Base-by-base conservation (phyloP, 1,284 basidiomycete species). In the Pascua guehoae region DNA sequence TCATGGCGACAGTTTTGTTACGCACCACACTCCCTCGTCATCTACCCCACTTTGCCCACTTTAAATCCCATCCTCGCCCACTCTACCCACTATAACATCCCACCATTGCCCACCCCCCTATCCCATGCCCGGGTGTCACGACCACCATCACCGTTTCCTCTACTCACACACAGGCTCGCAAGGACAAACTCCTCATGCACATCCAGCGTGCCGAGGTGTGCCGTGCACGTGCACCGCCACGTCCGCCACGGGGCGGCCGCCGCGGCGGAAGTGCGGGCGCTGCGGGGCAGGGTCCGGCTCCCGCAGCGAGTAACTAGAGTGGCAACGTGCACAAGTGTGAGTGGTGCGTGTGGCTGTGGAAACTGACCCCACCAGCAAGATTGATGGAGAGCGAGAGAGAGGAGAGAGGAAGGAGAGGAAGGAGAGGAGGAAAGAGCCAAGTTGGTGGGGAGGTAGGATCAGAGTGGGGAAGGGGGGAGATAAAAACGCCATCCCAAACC, bases 121-220 rank as follows among this genome's bases (percentile, higher is more conserved):
- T 2, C 37, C 47, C 38, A 10, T 12, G 8, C 46, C 12, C 17
- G 2, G 24, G 8, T 48, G n/a, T 37, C 15, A 24, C n/a, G 4
- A 7, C 12, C 15, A 17, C 16, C 36, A 11, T 47, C 14, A 5
- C 46, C 12, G 10, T 2, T 15, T 12, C 2, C 17, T 4, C 4
- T 16, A 8, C 58, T 60, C 12, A 61, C 54, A 32, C 47, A 32
- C 62, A 63, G 62, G 62, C 62, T 7, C 62, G 62, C 51, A 63
- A 63, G 41, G 62, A 63, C 54, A 63, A 63, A 43, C 58, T 63
- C 9, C 56, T 63, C 39, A 57, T 60, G 58, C 62, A 63, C 56
- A 47, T 57, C 41, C 62, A 63, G 49, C 62, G 62, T 11, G 43
- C 56, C 18, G 58, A 60, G 47, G 42, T 48, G 36, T 63, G 62